Percentiles rank a stretch among this genome's conserved stretches.
These are phyloP conservation scores for Zizania palustris DNA, from an alignment of 202 grass and related monocot genomes.

Conservation along the genomic window DNA sequence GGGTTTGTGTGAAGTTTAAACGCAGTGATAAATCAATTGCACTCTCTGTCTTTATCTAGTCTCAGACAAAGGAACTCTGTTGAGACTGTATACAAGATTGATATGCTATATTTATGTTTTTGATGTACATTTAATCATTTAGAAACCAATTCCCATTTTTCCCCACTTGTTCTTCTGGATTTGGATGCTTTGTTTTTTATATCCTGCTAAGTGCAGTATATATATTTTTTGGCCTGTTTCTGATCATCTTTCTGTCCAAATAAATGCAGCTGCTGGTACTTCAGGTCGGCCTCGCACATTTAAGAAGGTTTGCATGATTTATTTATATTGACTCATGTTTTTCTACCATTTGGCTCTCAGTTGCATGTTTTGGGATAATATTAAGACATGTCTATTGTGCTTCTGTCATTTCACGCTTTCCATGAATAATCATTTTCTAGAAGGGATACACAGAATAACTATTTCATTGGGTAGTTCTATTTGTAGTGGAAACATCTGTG, in stretches of 20 bases:
- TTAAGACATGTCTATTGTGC: neutral
- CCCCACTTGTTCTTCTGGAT: neutral
- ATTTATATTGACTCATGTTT: neutral
- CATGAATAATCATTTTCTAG: neutral
- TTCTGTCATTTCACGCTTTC: neutral
- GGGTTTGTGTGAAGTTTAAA: slow-evolving; percentile 60
- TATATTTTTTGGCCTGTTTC: slow-evolving; percentile 4
- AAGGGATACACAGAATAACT: neutral
- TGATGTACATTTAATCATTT: neutral
- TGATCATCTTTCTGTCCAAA: slow-evolving; percentile 39
- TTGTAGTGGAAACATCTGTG: slow-evolving; percentile 4
- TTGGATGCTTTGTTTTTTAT: slow-evolving; percentile 6
- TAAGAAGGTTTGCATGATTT: slow-evolving; percentile 63
- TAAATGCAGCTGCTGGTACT: slow-evolving; percentile 81
- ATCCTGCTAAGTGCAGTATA: neutral
- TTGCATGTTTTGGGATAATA: slow-evolving; percentile 1
- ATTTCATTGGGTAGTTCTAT: neutral
- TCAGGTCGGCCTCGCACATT: slow-evolving; percentile 81
- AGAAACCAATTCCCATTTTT: neutral
- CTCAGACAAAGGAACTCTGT: slow-evolving; percentile 22
- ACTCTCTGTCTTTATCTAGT: slow-evolving; percentile 28
- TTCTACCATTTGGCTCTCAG: neutral
- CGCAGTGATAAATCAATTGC: slow-evolving; percentile 53
- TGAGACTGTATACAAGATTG: slow-evolving; percentile 17
- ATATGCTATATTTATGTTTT: slow-evolving; percentile 41